Evolutionary conservation across 2,329 filamentous ascomycete genomes (phyloP), one percentile per base, ranked within the genome.

Genomic region (Penicillium decumbens): DNA sequence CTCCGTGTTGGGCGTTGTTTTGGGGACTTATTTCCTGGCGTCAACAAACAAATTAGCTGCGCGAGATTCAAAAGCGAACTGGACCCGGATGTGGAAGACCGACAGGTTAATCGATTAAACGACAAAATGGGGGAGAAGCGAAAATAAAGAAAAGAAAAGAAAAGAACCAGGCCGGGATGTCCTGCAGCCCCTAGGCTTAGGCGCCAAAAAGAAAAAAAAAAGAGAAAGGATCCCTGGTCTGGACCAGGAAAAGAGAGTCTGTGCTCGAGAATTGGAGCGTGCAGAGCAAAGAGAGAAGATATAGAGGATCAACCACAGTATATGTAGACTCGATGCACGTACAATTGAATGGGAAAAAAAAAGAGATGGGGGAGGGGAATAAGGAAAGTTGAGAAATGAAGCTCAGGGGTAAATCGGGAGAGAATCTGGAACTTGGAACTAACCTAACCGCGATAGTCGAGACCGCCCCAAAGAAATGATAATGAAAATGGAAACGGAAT

Each of bases 121-220:
- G 38, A 35, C 41, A 29, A 37, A 29, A 20, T 24, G 25, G 18
- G 18, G 41, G 30, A 46, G 25, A 28, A 37, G 32, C 15, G 13
- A 40, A 40, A 35, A 37, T 43, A 32, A 35, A 20, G 10, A 12
- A 51, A 13, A 50, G 39, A 44, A 49, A 5, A 27, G 44, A 20
- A 39, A 33, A 40, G 42, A 38, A 47, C 39, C 39, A 28, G 47
- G 50, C 53, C 52, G 54, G 57, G 57, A 53, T 60, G 58, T 55
- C 56, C 59, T 61, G 59, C 59, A 60, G 57, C 56, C 52, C 52
- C 42, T 44, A 60, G 56, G 56, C 49, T 53, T 46, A 50, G 57
- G 50, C 37, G 8, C 27, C 6, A 28, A 28, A 9, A 28, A 10
- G 8, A n/a, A 51, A 46, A 55, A 50, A 42, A 15, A 47, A 53